phyloP scores from a whole-genome alignment of 768 basidiomycete species.

The Phylloporus rhodoxanthus region DNA sequence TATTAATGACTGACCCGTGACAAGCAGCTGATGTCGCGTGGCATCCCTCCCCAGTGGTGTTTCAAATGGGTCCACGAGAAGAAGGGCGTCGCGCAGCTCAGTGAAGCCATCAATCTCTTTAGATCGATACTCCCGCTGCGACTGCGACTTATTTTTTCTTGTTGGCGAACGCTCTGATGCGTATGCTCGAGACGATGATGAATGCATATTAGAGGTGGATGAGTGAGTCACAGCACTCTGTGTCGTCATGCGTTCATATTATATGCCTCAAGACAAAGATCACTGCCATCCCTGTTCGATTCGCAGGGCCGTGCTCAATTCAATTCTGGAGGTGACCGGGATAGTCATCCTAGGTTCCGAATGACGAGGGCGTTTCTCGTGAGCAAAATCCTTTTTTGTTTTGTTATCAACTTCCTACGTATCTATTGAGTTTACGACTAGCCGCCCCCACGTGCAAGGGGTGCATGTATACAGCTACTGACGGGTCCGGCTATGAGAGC shows the following conservation, averaged over 20 bases:
- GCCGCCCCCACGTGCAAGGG: background rate
- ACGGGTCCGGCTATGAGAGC: background rate
- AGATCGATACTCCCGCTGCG: constrained; percentile 27
- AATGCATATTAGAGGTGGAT: constrained; percentile 11
- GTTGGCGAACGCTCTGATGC: constrained; percentile 3
- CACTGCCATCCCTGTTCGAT: constrained; percentile 1
- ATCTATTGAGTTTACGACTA: background rate
- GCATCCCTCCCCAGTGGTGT: constrained; percentile 21
- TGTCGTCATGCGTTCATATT: constrained; percentile 7
- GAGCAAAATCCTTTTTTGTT: background rate
- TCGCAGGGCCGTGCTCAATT: background rate
- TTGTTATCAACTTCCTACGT: too few relatives aligned
- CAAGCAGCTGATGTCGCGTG: constrained; percentile 27
- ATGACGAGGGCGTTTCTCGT: background rate
- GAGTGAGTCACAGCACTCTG: constrained; percentile 8
- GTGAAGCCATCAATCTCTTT: constrained; percentile 29
- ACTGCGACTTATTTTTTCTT: constrained; percentile 22
- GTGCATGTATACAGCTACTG: background rate
- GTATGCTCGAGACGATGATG: constrained; percentile 8
- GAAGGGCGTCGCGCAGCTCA: constrained; percentile 25
- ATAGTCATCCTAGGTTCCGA: background rate
- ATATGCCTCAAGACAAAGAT: constrained; percentile 5
- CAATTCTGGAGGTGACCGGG: background rate
- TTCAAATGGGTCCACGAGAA: constrained; percentile 22
- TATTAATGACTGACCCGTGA: constrained; percentile 15